Base-by-base conservation (phyloP, 1,139 yeast genomes). In the Wickerhamomyces sp. region DNA sequence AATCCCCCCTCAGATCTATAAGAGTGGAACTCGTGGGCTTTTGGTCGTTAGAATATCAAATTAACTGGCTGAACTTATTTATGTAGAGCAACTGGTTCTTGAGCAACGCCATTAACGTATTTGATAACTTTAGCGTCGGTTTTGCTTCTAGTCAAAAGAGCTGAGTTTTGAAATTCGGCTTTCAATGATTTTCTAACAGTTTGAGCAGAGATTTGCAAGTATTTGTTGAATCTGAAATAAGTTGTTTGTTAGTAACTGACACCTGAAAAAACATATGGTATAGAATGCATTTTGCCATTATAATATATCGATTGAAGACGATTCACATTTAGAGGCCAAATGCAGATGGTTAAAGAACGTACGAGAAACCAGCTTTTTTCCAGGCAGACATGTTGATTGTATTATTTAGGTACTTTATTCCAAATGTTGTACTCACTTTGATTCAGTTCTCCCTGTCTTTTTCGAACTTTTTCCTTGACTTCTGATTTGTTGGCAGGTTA, bases 201-300 rank as follows among this genome's bases (percentile, higher is more conserved):
- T 67, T 81, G 83, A 66, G 97, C 96, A 60, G 96, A 88, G 65
- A 93, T 79, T 59, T 96, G 81, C 69, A 91, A 76, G 71, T 93
- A 93, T 70, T 84, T 87, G 86, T 88, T 88, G 75, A 85, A 81
- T 57, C 83, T 78, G 23, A 18, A 18, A 53, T 39, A 49, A 31
- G 37, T 31, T 18, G 37, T 31, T 18, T 42, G 56, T 52, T 55
- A 58, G 56, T 50, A 43, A 10, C 27, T 43, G 23, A 29, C 13
- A 34, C 27, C 27, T 18, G n/a, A 36, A 32, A 37, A 30, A 32
- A 33, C 37, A 23, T 23, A 3, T 11, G 26, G 8, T 11, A n/a
- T 26, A 26, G 5, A 11, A 29, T 6, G 10, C n/a, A n/a, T n/a
- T n/a, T n/a, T n/a, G 31, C 11, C 10, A 6, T 6, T 29, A 9